Evolutionary conservation across 257 asterid genomes (phyloP), one percentile per base, ranked within the genome.

Genomic region (Solanum sitiens): DNA sequence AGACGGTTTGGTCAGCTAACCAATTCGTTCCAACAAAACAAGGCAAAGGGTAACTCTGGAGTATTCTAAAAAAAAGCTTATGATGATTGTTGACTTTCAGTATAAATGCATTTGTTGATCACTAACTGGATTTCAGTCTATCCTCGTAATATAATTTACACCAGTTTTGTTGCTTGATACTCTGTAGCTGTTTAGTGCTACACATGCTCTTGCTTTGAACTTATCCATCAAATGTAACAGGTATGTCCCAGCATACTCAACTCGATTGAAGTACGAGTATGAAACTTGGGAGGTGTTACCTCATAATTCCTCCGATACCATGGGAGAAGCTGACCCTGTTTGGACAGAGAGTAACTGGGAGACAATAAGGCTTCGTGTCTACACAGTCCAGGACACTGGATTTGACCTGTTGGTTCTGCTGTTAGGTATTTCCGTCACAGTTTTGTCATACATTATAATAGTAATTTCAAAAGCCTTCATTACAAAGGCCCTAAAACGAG

Each of bases 291-390:
- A 87, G 32, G 89, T 97, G 71, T 89, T 95, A 76, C 95, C 96
- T 27, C 35, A 21, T 86, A 96, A 95, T 86, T 79, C 94, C 85
- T 93, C 99, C 9, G 95, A 94, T 86, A 21, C 21, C n/a, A 90
- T 89, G 93, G 93, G 89, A 16, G 84, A 33, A 39, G 92, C 90
- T 10, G 99, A 97, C 87, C 96, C 98, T 0, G 93, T 97, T 50
- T 97, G 99, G 99, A 95, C 99, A 1, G 99, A 97, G 91, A 97
- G 99, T 89, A 97, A 97, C 89, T 97, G 99, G 99, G 95, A 95
- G 59, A 83, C 76, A 2, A 92, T 95, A 86, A 91, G 83, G 21
- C 91, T 97, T 83, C 91, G 97, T 82, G 92, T 92, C 73, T 97
- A 95, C 91, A 86, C 91, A 9, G 94, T 94, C 79, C 98, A 96